Conservation (phyloP, 257 asterid species). For the Solanum habrochaites region DNA sequence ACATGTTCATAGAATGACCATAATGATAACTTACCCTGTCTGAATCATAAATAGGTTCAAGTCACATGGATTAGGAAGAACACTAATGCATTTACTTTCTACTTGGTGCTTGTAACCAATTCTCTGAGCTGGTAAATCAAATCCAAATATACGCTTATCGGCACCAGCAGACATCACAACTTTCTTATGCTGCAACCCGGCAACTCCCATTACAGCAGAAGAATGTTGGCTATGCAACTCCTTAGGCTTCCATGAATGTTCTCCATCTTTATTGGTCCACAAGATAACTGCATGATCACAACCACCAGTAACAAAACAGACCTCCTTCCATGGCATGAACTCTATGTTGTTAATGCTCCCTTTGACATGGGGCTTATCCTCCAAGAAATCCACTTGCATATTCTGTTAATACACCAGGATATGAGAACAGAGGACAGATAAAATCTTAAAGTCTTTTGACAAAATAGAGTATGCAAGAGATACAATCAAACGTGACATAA, state of each 20-base stretch:
- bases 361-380: constrained; percentile 67
- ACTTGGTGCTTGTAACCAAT: constrained; percentile 58
- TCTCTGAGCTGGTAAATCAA: constrained; percentile 41
- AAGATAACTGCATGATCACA: constrained; percentile 83
- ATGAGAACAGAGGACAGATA: not conserved
- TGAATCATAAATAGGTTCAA: constrained; percentile 93
- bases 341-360: constrained; percentile 75
- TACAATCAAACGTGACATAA: not conserved
- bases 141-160: constrained; percentile 67
- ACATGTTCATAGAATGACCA: not conserved
- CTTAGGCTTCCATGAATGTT: constrained; percentile 55
- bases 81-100: constrained; percentile 91
- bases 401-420: constrained; percentile 22
- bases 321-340: constrained; percentile 88
- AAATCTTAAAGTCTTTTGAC: not conserved
- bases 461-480: not conserved
- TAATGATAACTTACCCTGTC: constrained; percentile 48
- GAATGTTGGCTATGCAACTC: constrained; percentile 59
- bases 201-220: constrained; percentile 92
- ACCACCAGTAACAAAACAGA: constrained; percentile 73
- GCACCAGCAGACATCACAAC: constrained; percentile 76
- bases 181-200: constrained; percentile 73
- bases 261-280: constrained; percentile 61
- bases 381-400: constrained; percentile 41
- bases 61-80: constrained; percentile 81